A percentile compares a stretch with the other conserved stretches of the same genome.
These are phyloP conservation scores for Blastomyces silverae DNA, from an alignment of 2,329 filamentous ascomycete species.

Conservation along the genomic window DNA sequence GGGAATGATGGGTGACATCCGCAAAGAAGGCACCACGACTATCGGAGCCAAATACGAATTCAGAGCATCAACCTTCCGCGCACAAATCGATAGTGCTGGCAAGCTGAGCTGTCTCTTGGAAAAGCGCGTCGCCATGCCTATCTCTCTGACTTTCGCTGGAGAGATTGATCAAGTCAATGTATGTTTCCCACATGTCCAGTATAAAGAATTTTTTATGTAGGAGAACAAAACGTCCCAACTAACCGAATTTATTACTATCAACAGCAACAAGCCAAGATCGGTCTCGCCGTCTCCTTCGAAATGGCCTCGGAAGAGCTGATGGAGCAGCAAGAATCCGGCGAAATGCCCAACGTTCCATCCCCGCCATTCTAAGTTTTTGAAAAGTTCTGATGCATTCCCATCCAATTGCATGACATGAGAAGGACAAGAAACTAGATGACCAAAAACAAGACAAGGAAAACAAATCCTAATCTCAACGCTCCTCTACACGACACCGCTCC, in stretches of 20 bases:
- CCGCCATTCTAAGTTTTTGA: conserved; percentile 43
- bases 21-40: conserved; percentile 83
- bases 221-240: neutral
- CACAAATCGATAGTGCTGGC: conserved; percentile 90
- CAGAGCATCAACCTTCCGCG: conserved; percentile 87
- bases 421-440: neutral
- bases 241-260: conserved; percentile 18
- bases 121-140: conserved; percentile 88
- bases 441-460: neutral
- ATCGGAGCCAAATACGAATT: conserved; percentile 98
- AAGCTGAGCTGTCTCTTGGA: conserved; percentile 89
- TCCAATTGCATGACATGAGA: neutral
- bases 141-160: conserved; percentile 89
- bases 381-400: conserved; percentile 2
- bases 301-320: conserved; percentile 76
- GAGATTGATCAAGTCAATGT: conserved; percentile 96
- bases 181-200: conserved; percentile 38
- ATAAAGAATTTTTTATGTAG: neutral
- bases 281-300: conserved; percentile 88
- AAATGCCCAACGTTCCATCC: conserved; percentile 40
- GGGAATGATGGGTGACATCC: conserved; percentile 66
- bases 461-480: neutral
- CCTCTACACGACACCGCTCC: neutral
- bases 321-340: conserved; percentile 64
- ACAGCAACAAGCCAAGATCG: conserved; percentile 91